Base-by-base conservation (phyloP, 352 stramenopile genomes). In the Phytophthora podocarpi region DNA sequence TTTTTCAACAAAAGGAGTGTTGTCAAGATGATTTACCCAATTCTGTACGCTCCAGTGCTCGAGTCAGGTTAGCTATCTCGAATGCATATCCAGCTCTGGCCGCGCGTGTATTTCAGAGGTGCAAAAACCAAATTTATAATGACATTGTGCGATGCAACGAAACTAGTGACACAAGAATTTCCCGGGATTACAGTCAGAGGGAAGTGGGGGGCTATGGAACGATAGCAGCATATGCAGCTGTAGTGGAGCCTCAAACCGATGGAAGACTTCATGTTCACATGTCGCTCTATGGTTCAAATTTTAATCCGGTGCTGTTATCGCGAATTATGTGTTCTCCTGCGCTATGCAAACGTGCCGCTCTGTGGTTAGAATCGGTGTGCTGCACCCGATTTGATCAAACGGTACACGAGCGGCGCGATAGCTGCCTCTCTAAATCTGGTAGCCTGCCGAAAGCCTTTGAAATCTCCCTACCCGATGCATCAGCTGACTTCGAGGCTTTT, bases 231-330 rank as follows among this genome's bases (percentile, higher is more conserved):
- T 52, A 59, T 52, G 49, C n/a, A 43, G 43, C n/a, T 4, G 59
- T 69, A 1, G 43, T 69, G 26, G 65, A 74, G 11, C 31, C 54
- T 7, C 64, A 73, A 34, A 20, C 54, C 2, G 57, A 67, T 53
- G 64, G 64, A 2, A 5, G 64, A 1, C 18, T 68, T 5, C 64
- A 72, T 46, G 20, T 31, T 0, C 62, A 71, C 20, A 27, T 50
- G 0, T 20, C 51, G 3, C 5, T 46, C 0, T 67, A 72, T 48
- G 51, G 39, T 18, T 63, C 45, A n/a, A 45, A 45, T 10, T 45
- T 24, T 16, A 45, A n/a, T 3, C 20, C 37, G 5, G 16, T 18
- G 6, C 21, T 45, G 11, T 16, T 75, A 12, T 46, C 54, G 8
- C 18, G 59, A 10, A 26, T 64, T 4, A 6, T 21, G 5, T 70